Evolutionary conservation across 2,329 filamentous ascomycete genomes (phyloP), one percentile per base, ranked within the genome.

Genomic region (Sodiomyces alkalinus): DNA sequence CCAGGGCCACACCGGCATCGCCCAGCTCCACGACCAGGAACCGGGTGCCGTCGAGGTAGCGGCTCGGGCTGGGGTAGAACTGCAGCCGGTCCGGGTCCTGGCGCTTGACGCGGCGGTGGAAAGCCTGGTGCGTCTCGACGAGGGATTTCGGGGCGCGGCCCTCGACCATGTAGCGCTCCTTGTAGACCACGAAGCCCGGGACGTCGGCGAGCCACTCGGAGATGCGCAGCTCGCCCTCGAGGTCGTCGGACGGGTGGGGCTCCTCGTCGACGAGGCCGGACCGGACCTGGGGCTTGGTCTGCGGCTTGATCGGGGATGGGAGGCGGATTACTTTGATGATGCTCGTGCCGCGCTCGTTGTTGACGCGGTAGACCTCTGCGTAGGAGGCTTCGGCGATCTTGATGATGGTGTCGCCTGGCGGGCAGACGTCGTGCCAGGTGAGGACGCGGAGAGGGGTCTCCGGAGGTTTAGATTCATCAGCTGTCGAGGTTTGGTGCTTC

Each of bases 321-420:
- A 77, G 56, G 3, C 70, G 62, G 33, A 76, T 70, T 13, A 68
- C 63, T 39, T 77, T 77, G 49, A 77, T 68, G 41, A 77, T 74
- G 44, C 68, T 74, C 16, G 64, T 71, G 7, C 69, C 70, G 11
- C 60, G 55, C 24, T 58, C 53, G 41, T 73, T 75, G 26, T 56
- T 65, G 37, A 76, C 59, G 7, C 69, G 67, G 39, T 75, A 77
- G 7, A 77, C 69, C 43, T 77, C 72, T 5, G 72, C 70, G 39
- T 68, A 77, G 3, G 72, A 76, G 5, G 72, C 71, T 43, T 77
- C 72, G 7, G 72, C 71, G 28, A 77, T 76, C 48, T 77, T 77
- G 23, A 60, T 56, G 27, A 76, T 68, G 19, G 48, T 47, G 40
- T 67, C 62, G 11, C 56, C 59, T 0, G 55, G 49, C 0, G 64